phyloP scores from a whole-genome alignment of 1,284 basidiomycete species.

The Fistulinella cinereoalba region DNA sequence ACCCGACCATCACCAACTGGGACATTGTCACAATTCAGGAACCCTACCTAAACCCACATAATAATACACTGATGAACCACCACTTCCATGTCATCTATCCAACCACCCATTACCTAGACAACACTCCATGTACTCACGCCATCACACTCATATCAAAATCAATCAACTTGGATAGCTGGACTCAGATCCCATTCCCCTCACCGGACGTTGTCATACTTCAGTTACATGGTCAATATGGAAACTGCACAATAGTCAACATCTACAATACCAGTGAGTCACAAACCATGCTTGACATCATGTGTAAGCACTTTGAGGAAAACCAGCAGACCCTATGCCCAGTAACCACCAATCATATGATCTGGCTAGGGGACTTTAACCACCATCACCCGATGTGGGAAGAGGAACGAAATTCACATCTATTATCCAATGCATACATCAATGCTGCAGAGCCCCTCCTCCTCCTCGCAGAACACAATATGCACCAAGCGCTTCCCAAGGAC shows the following conservation, averaged over 20 bases:
- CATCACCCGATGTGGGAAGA: constrained; percentile 50
- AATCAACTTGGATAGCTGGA: no score
- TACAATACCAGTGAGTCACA: constrained; percentile 1
- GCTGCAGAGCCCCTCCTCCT: background rate
- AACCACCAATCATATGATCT: constrained; percentile 11
- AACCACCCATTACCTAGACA: no score
- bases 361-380: constrained; percentile 19
- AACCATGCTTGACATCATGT: background rate
- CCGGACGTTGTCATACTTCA: no score
- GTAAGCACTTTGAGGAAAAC: background rate
- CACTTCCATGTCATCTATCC: no score
- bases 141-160: no score
- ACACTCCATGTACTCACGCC: no score
- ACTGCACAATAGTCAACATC: background rate
- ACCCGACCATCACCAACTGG: no score
- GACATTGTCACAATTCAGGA: no score
- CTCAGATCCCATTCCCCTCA: no score
- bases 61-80: no score
- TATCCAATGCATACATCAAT: constrained; percentile 5
- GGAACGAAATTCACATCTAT: constrained; percentile 27
- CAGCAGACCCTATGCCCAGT: background rate
- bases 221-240: no score
- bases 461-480: background rate
- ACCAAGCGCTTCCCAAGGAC: background rate
- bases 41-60: no score